Percentiles rank a stretch among this genome's conserved stretches.
Evolutionary conservation across 768 basidiomycete species (phyloP).

Genomic region (Trametopsis cervina): DNA sequence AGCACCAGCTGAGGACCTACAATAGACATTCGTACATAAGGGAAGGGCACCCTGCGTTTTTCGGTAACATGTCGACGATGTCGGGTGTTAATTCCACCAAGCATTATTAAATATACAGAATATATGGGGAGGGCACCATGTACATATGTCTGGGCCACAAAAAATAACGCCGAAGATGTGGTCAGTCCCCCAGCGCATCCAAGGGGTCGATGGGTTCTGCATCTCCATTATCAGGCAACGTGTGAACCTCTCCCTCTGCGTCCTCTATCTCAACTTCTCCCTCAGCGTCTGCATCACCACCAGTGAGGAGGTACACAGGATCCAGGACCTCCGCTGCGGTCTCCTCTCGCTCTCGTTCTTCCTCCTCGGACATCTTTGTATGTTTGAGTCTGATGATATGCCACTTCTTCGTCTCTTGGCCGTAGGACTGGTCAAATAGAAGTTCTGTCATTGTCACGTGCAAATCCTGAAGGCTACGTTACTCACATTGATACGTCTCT

Average conservation of each 20-base stretch:
- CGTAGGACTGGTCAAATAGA: constrained; percentile 41
- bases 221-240: not conserved
- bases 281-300: constrained; percentile 37
- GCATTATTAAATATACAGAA: too few relatives aligned
- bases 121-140: too few relatives aligned
- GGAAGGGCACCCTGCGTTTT: too few relatives aligned
- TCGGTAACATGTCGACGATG: too few relatives aligned
- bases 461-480: not conserved
- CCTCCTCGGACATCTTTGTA: constrained; percentile 62
- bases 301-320: constrained; percentile 44
- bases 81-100: too few relatives aligned
- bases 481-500: constrained; percentile 73
- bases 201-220: constrained; percentile 8
- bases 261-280: constrained; percentile 38
- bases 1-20: too few relatives aligned
- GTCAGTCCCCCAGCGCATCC: constrained; percentile 12
- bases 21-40: too few relatives aligned
- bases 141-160: too few relatives aligned
- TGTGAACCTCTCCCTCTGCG: constrained; percentile 3
- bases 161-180: too few relatives aligned
- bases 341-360: constrained; percentile 74
- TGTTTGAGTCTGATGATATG: constrained; percentile 71
- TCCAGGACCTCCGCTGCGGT: constrained; percentile 72
- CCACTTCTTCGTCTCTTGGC: constrained; percentile 78
- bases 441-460: not conserved